Evolutionary conservation across 2,329 filamentous ascomycete genomes (phyloP).

Genomic region (Pseudogymnoascus sp.): DNA sequence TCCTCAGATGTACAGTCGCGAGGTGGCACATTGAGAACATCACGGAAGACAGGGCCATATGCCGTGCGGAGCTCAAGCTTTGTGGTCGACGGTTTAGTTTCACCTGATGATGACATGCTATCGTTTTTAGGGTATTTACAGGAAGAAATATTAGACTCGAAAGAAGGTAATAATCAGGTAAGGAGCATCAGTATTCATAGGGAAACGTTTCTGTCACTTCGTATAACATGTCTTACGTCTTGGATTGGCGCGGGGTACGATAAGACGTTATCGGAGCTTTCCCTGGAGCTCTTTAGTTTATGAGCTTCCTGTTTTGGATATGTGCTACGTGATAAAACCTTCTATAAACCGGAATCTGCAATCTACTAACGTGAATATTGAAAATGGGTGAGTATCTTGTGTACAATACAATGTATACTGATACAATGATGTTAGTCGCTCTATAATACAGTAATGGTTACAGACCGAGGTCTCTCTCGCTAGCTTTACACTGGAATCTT

Average conservation of each 20-base stretch:
- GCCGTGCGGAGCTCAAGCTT: slow-evolving; percentile 38
- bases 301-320: neutral
- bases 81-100: slow-evolving; percentile 22
- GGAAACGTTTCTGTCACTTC: neutral
- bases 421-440: neutral
- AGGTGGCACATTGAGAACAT: slow-evolving; percentile 34
- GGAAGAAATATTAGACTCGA: neutral
- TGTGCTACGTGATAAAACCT: neutral
- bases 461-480: neutral
- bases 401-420: neutral
- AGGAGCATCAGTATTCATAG: neutral
- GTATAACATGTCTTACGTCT: neutral
- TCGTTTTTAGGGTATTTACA: neutral
- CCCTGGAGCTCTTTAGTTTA: neutral
- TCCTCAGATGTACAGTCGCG: slow-evolving; percentile 34
- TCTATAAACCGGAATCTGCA: neutral
- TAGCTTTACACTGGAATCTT: slow-evolving; percentile 37
- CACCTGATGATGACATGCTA: slow-evolving; percentile 13
- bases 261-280: neutral
- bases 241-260: neutral
- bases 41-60: slow-evolving; percentile 36
- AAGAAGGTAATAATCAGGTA: neutral
- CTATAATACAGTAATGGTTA: neutral
- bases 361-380: neutral
- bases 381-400: neutral